Conservation (phyloP, 148 eudicot genomes). For the Cornus suecica region DNA sequence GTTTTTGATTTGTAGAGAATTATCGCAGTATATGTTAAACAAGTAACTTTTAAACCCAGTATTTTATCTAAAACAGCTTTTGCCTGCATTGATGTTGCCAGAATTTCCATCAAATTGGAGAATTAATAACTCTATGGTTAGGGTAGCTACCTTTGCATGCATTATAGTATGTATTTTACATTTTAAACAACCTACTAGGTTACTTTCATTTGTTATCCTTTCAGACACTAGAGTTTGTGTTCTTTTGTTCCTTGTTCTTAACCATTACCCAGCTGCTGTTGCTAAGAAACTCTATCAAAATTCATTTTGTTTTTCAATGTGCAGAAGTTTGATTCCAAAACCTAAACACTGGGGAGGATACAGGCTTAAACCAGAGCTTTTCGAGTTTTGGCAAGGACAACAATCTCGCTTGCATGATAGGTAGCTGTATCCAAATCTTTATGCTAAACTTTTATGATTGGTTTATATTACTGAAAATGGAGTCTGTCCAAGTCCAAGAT, state of each 20-base stretch:
- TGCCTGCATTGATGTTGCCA: not conserved
- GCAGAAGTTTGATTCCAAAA: constrained; percentile 87
- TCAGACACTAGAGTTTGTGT: not conserved
- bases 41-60: not conserved
- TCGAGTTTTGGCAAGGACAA: constrained; percentile 99
- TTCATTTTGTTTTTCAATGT: constrained; percentile 10
- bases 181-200: not conserved
- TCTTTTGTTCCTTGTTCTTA: not conserved
- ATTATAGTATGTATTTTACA: not conserved
- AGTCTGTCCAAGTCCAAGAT: not conserved
- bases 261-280: not conserved
- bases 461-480: not conserved
- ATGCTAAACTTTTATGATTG: not conserved
- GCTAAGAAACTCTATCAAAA: not conserved
- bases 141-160: too few species aligned
- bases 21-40: not conserved
- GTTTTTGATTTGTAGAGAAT: not conserved
- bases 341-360: constrained; percentile 95
- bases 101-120: not conserved
- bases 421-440: constrained; percentile 28
- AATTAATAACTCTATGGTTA: not conserved
- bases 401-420: constrained; percentile 97
- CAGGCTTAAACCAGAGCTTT: constrained; percentile 73
- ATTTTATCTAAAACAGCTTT: not conserved
- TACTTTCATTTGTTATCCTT: not conserved